A percentile compares a stretch with the other conserved stretches of the same genome.
These are phyloP conservation scores for Phanerodontia chrysosporium DNA, from an alignment of 768 basidiomycete species.

Conservation along the genomic window DNA sequence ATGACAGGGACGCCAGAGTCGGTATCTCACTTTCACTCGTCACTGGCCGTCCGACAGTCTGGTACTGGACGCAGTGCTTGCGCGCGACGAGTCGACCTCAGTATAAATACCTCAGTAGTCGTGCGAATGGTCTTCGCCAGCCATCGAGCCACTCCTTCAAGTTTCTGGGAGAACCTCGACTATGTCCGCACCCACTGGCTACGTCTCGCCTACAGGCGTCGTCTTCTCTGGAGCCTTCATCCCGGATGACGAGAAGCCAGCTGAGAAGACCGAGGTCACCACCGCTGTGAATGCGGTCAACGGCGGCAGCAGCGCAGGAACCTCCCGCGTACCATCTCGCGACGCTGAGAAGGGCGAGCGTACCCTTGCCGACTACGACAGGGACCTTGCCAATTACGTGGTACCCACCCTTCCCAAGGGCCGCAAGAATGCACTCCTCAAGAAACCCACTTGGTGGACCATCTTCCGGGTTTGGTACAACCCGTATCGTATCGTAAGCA, in stretches of 20 bases:
- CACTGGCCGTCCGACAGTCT: neutral
- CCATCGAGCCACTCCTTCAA: conserved; percentile 3
- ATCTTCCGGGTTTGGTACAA: conserved; percentile 13
- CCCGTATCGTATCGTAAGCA: conserved; percentile 11
- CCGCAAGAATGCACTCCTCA: conserved; percentile 11
- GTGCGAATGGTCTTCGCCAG: neutral
- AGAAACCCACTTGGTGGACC: conserved; percentile 9
- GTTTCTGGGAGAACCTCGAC: conserved; percentile 1
- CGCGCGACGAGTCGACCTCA: neutral
- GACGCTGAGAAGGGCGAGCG: conserved; percentile 11
- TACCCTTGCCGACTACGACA: conserved; percentile 6
- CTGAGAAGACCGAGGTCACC: neutral
- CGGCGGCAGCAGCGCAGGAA: neutral
- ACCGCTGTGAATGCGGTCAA: neutral
- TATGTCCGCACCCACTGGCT: neutral
- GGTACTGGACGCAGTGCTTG: neutral
- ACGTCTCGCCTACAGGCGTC: conserved; percentile 4
- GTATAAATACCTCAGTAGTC: neutral
- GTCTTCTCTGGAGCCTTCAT: neutral
- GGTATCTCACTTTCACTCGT: neutral
- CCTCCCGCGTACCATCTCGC: conserved; percentile 5
- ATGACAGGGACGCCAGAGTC: neutral
- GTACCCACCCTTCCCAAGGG: conserved; percentile 13
- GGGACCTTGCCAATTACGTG: conserved; percentile 7
- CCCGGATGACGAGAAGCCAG: neutral